Base-by-base conservation (phyloP, 169 alveolate species). In the Plasmodium gaboni region DNA sequence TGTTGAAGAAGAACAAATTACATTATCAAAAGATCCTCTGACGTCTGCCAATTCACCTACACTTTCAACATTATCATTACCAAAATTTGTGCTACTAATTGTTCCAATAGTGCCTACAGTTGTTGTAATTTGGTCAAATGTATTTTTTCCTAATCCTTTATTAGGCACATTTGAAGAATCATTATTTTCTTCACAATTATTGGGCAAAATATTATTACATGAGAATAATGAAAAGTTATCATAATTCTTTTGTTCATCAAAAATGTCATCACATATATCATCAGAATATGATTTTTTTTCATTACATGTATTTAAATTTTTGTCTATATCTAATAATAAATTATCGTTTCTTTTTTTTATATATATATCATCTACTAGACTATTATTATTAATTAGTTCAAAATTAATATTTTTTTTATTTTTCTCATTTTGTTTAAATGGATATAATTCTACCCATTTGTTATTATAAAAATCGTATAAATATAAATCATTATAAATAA, bases 401-500 rank as follows among this genome's bases (percentile, higher is more conserved):
- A 12, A 12, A 3, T 12, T 10, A 51, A n/a, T 15, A 51, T 51
- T 15, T 51, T 51, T 15, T 51, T 51, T 12, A 2, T 19, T n/a
- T 3, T 38, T 22, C n/a, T 57, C 19, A 13, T 73, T 60, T 17
- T 42, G 22, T 42, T 44, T 65, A 13, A 48, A 78, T 24, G 50
- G 60, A 59, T 83, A 46, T 24, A 85, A 69, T 38, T 85, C 92
- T 32, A 69, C 46, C 92, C 92, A 85, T 44, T 65, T 44, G 19
- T 85, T 85, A 51, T 64, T 64, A 53, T 42, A 85, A 85, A 85
- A 85, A 53, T 85, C 92, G 57, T 85, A 85, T 1, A 85, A 85
- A 63, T 85, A 85, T 67, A 85, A 70, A 70, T 85, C 92, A 59
- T 85, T 85, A 44, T 85, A 85, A 22, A 85, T 85, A 19, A 70